A percentile compares a stretch with the other conserved stretches of the same genome.
Evolutionary conservation across 2,329 filamentous ascomycete species (phyloP).

Genomic region (Fusarium protoensiforme): DNA sequence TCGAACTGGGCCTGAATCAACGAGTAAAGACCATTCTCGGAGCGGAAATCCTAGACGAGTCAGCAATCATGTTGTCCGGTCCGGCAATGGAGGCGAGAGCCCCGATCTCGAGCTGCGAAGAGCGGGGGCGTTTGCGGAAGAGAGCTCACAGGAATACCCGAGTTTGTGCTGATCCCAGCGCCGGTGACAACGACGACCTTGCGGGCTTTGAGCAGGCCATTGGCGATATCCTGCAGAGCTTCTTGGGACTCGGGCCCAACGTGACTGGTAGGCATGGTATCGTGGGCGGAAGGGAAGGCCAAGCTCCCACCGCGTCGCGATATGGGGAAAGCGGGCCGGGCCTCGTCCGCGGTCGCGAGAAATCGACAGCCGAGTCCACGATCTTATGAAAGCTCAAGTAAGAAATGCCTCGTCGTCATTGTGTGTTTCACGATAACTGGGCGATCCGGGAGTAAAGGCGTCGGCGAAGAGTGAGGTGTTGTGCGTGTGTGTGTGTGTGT

Average conservation of each 20-base stretch:
- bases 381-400: constrained; percentile 14
- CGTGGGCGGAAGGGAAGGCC: constrained; percentile 36
- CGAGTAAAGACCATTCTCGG: constrained; percentile 77
- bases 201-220: constrained; percentile 70
- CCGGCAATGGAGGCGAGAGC: neutral
- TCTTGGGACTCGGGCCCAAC: constrained; percentile 63
- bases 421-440: constrained; percentile 12
- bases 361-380: constrained; percentile 24
- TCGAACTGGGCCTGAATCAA: constrained; percentile 77
- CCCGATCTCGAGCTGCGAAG: constrained; percentile 8
- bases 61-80: constrained; percentile 18
- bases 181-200: constrained; percentile 80
- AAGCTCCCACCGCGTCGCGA: constrained; percentile 42
- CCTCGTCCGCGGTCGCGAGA: constrained; percentile 27
- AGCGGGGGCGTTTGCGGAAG: constrained; percentile 6
- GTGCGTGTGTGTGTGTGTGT: neutral
- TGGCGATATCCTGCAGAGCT: constrained; percentile 72
- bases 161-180: constrained; percentile 80
- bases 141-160: constrained; percentile 73
- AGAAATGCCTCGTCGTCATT: constrained; percentile 28
- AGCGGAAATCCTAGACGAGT: constrained; percentile 72
- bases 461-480: neutral
- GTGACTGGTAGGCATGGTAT: constrained; percentile 75
- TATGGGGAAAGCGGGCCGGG: constrained; percentile 16
- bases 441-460: neutral